Evolutionary conservation across 306 rosid genomes (phyloP).

Genomic region (Fagus crenata): DNA sequence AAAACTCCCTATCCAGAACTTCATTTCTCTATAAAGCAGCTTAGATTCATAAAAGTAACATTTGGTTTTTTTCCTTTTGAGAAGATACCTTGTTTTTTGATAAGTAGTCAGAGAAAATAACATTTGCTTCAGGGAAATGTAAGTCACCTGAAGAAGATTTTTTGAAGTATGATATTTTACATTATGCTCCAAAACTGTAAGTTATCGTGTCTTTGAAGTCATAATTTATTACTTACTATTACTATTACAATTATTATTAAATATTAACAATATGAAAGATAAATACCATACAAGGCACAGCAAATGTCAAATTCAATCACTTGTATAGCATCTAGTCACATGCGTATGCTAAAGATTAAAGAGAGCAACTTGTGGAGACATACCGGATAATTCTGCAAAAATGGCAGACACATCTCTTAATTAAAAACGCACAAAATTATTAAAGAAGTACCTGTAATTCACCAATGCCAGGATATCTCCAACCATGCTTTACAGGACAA

Average conservation of each 20-base stretch:
- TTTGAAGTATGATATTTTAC: not conserved
- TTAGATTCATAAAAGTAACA: not conserved
- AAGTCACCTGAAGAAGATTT: not conserved
- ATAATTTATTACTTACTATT: not conserved
- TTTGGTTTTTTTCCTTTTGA: not conserved
- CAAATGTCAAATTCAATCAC: not conserved
- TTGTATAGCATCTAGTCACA: not conserved
- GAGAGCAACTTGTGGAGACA: constrained; percentile 18
- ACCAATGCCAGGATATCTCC: constrained; percentile 98
- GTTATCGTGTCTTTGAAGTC: not conserved
- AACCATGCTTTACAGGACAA: constrained; percentile 94
- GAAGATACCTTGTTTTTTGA: not conserved
- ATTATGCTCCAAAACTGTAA: not conserved
- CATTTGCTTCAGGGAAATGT: not conserved
- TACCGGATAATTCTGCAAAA: constrained; percentile 19
- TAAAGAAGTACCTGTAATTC: constrained; percentile 82
- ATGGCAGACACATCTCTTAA: constrained; percentile 14
- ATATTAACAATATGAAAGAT: not conserved
- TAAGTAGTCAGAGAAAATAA: not conserved
- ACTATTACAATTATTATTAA: not conserved
- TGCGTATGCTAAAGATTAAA: not conserved
- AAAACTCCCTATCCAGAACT: not conserved
- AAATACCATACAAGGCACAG: not conserved
- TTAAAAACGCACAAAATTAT: constrained; percentile 10
- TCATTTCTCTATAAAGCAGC: not conserved